Base-by-base conservation (phyloP, 2,329 filamentous ascomycete species). In the Ceratocystis diversiconidia region DNA sequence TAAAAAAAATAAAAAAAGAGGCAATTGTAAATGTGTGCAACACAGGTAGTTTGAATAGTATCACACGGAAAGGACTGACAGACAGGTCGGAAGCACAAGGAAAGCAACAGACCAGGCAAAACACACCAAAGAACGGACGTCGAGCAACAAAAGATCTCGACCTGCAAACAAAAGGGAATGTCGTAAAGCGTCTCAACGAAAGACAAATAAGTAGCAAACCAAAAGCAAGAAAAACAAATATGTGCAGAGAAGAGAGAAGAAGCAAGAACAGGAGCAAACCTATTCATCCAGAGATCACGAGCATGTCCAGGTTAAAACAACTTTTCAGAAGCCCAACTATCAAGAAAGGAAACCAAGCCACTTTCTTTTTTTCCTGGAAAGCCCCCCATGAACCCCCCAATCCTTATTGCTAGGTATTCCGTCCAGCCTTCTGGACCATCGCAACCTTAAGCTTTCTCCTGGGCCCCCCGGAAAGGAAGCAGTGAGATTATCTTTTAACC, bases 91-190 rank as follows among this genome's bases (percentile, higher is more conserved):
- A 36, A 60, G 32, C 19, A 63, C 52, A 63, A 50, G 59, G 25
- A 28, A 61, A 19, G 59, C 5, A 22, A 12, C 36, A 59, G 28
- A 44, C 22, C 43, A 62, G 17, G 44, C 41, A 64, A 55, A 19
- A 25, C 32, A 55, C 28, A 52, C 62, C 43, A 67, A 68, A 65
- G 67, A 66, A 62, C 59, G 64, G 65, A 66, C 65, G 65, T 62
- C 59, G 68, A 50, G 25, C 43, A 57, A 62, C 48, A 64, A 50
- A 46, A 61, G 32, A 61, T 44, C 65, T 66, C 65, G 44, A 66
- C 61, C 64, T n/a, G 32, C 6, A 62, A 62, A 44, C 15, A 6
- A 32, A 52, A 61, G 22, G 30, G 22, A 19, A 62, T 25, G 48
- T 50, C 48, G 48, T 50, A 46, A 62, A 28, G 61, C 61, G 61